phyloP scores from a whole-genome alignment of 495 filamentous ascomycete genomes.

The Penicillium ochrochloron region DNA sequence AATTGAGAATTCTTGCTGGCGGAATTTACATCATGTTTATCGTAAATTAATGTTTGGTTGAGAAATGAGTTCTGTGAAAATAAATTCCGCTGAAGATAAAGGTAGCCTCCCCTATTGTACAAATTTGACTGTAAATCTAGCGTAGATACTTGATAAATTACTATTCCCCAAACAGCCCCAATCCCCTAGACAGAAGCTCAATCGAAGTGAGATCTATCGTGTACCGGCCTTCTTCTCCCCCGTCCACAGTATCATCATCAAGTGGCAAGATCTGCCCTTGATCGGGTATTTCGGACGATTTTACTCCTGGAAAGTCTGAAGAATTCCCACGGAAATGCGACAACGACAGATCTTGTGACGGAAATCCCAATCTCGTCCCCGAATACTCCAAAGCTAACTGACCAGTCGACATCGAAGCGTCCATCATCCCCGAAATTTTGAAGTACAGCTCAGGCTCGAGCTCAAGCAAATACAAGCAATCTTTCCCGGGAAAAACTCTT shows the following conservation, averaged over 20 bases:
- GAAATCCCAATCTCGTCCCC: background rate
- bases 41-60: too few species aligned
- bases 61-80: background rate
- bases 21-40: too few species aligned
- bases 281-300: too few species aligned
- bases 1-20: too few species aligned
- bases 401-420: constrained; percentile 5
- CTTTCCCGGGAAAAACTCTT: constrained; percentile 1
- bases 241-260: background rate
- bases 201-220: constrained; percentile 3
- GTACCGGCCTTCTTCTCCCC: background rate
- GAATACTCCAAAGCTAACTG: background rate
- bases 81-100: background rate
- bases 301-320: too few species aligned
- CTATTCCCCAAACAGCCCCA: constrained; percentile 6
- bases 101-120: background rate
- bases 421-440: constrained; percentile 7
- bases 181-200: background rate
- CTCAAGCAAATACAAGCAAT: constrained; percentile 5
- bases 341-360: background rate
- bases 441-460: constrained; percentile 7
- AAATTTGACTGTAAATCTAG: background rate
- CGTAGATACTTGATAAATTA: background rate
- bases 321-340: background rate
- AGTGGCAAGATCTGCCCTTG: background rate